Conservation (phyloP, 208 protist genomes). For the Trypanosoma brucei region DNA sequence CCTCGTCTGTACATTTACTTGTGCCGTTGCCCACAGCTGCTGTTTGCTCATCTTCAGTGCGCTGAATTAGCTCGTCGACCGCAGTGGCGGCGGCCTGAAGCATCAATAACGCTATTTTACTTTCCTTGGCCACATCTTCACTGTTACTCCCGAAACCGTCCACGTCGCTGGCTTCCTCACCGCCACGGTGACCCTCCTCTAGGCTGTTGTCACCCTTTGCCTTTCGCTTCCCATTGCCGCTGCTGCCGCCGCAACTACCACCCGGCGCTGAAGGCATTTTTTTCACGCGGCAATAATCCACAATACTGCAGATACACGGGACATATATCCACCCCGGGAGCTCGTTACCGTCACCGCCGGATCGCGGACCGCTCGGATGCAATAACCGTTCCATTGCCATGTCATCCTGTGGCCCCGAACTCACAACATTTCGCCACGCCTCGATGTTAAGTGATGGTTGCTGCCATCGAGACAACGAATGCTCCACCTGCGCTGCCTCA, state of each 20-base stretch:
- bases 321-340: slow-evolving; percentile 6
- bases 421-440: slow-evolving; percentile 5
- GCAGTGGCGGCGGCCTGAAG: slow-evolving; percentile 9
- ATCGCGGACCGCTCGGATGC: background rate
- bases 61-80: slow-evolving; percentile 5
- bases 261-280: background rate
- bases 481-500: slow-evolving; percentile 16
- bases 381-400: slow-evolving; percentile 16
- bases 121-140: background rate
- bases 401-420: background rate
- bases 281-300: slow-evolving; percentile 5
- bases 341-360: background rate
- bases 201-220: background rate
- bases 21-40: slow-evolving; percentile 4
- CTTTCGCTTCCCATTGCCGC: background rate
- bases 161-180: slow-evolving; percentile 8
- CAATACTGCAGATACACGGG: slow-evolving; percentile 17
- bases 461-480: slow-evolving; percentile 22
- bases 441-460: slow-evolving; percentile 26
- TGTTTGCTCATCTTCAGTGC: slow-evolving; percentile 7
- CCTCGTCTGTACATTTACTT: background rate
- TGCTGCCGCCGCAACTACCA: slow-evolving; percentile 6
- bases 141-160: background rate
- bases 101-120: background rate
- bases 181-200: slow-evolving; percentile 5